These are phyloP conservation scores for Rhododendron molle DNA, from an alignment of 148 eudicot species.

Conservation along the genomic window DNA sequence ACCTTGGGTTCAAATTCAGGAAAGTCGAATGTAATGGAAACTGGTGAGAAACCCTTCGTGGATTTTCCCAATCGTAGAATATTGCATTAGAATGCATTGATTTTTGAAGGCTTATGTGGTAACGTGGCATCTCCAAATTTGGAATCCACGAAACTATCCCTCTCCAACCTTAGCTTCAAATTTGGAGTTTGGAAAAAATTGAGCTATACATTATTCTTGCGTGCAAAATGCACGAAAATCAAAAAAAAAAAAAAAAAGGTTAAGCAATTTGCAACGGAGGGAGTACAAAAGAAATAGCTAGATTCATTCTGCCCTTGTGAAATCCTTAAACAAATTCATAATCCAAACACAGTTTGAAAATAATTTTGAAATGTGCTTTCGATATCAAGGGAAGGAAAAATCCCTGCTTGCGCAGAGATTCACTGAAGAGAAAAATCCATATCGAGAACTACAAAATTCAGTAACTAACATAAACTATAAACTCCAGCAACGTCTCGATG, in stretches of 20 bases:
- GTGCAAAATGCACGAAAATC: too few species aligned
- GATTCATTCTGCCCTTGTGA: not conserved
- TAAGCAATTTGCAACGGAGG: too few species aligned
- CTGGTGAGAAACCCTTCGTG: too few species aligned
- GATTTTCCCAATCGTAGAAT: too few species aligned
- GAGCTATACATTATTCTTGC: too few species aligned
- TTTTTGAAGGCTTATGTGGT: not conserved
- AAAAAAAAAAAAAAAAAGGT: too few species aligned
- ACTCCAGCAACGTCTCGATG: slow-evolving; percentile 20
- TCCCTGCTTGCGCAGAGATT: not conserved
- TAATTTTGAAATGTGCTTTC: not conserved
- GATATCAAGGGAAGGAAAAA: not conserved
- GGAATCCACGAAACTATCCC: too few species aligned
- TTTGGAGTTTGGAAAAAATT: not conserved
- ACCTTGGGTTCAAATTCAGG: too few species aligned
- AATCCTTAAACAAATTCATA: not conserved
- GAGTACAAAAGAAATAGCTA: not conserved
- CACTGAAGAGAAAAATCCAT: not conserved
- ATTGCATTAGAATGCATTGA: too few species aligned
- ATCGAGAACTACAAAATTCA: not conserved
- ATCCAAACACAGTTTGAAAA: not conserved
- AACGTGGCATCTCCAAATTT: not conserved
- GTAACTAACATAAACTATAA: slow-evolving; percentile 10
- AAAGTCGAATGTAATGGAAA: too few species aligned
- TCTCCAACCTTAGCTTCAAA: not conserved